These are phyloP conservation scores for Vigna unguiculata DNA, from an alignment of 306 rosid genomes.

Conservation along the genomic window DNA sequence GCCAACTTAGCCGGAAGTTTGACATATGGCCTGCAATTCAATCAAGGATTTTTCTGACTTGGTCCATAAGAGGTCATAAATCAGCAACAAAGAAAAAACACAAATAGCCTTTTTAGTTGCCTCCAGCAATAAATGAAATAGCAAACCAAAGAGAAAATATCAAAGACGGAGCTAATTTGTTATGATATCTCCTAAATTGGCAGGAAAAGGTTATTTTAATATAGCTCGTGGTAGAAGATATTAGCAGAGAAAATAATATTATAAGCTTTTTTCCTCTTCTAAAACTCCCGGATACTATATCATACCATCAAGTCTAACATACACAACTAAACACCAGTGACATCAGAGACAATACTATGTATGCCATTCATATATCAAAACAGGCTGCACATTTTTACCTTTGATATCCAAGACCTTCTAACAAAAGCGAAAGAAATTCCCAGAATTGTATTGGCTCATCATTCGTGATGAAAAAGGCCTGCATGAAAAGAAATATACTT, in stretches of 20 bases:
- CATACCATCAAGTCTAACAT: slow-evolving; percentile 35
- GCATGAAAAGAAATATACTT: slow-evolving; percentile 41
- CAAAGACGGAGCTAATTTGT: slow-evolving; percentile 10
- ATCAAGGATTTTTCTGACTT: slow-evolving; percentile 39
- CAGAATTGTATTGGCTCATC: slow-evolving; percentile 75
- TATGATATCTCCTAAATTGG: slow-evolving; percentile 21
- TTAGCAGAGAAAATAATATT: slow-evolving; percentile 28
- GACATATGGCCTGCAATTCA: slow-evolving; percentile 70
- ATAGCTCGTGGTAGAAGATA: slow-evolving; percentile 18
- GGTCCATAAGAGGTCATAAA: slow-evolving; percentile 29
- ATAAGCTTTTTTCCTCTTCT: slow-evolving; percentile 17
- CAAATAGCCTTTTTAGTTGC: slow-evolving; percentile 21
- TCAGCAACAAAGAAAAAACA: slow-evolving; percentile 38
- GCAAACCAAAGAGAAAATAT: slow-evolving; percentile 8
- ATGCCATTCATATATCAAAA: slow-evolving; percentile 34
- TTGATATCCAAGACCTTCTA: slow-evolving; percentile 77
- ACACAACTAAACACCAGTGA: slow-evolving; percentile 31
- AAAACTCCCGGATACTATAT: slow-evolving; percentile 4
- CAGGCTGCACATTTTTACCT: slow-evolving; percentile 60
- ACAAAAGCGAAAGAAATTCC: slow-evolving; percentile 67
- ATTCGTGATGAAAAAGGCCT: slow-evolving; percentile 93
- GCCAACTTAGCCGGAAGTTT: slow-evolving; percentile 76
- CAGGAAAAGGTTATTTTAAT: slow-evolving; percentile 32
- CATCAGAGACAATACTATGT: slow-evolving; percentile 23
- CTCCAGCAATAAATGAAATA: slow-evolving; percentile 38